These are phyloP conservation scores for Aureobasidium musti DNA, from an alignment of 2,329 filamentous ascomycete genomes.

Conservation along the genomic window DNA sequence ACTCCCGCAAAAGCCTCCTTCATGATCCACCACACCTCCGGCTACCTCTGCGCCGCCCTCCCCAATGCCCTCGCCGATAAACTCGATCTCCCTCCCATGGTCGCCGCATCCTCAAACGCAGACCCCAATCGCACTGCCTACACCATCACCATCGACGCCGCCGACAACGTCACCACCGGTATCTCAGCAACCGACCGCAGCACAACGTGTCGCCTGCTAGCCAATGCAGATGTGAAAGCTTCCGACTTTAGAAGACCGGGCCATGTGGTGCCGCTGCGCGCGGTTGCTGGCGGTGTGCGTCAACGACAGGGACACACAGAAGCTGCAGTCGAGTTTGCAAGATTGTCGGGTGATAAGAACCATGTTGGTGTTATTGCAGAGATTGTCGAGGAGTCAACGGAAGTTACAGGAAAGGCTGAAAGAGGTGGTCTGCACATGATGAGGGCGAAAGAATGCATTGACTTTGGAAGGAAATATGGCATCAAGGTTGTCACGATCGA, in stretches of 20 bases:
- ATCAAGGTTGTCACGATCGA: conserved; percentile 95
- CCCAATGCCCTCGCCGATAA: conserved; percentile 65
- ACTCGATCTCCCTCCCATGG: conserved; percentile 88
- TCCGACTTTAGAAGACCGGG: conserved; percentile 76
- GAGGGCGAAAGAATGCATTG: conserved; percentile 81
- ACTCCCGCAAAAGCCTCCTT: conserved; percentile 93
- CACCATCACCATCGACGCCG: conserved; percentile 83
- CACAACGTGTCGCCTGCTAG: conserved; percentile 76
- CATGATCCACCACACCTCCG: conserved; percentile 86
- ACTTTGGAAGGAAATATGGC: conserved; percentile 84
- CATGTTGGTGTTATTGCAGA: conserved; percentile 82
- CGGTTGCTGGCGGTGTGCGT: conserved; percentile 76
- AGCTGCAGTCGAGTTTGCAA: conserved; percentile 87
- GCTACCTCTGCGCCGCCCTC: conserved; percentile 88
- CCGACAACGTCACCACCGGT: conserved; percentile 74
- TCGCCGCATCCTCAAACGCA: conserved; percentile 62
- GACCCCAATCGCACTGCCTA: conserved; percentile 93
- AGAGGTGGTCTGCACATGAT: conserved; percentile 78
- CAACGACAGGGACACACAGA: conserved; percentile 86
- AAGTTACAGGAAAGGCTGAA: conserved; percentile 66
- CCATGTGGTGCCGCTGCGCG: conserved; percentile 84
- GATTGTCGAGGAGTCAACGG: conserved; percentile 81
- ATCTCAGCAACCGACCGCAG: conserved; percentile 88
- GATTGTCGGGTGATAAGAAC: conserved; percentile 67
- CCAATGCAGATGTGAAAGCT: conserved; percentile 61